phyloP scores from a whole-genome alignment of 371 early-diverging fungal genomes.

The Circinella minor region DNA sequence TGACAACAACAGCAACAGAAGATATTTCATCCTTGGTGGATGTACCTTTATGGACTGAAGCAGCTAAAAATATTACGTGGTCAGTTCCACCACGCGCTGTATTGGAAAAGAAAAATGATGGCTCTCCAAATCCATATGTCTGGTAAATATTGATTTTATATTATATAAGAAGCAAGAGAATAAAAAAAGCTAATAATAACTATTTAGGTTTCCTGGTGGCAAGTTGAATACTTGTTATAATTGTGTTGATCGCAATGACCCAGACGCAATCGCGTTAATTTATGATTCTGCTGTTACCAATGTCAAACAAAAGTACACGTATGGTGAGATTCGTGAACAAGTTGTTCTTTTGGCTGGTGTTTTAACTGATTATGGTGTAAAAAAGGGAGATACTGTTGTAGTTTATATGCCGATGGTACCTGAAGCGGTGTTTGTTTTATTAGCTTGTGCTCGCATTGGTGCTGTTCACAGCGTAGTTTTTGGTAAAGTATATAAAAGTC shows the following conservation, averaged over 20 bases:
- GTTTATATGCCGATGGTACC: conserved; percentile 94
- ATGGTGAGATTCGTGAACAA: conserved; percentile 68
- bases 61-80: conserved; percentile 47
- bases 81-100: conserved; percentile 35
- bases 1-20: conserved; percentile 3
- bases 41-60: conserved; percentile 36
- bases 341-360: conserved; percentile 81
- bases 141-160: conserved; percentile 38
- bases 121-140: conserved; percentile 38
- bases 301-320: conserved; percentile 66
- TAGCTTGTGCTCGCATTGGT: conserved; percentile 93
- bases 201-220: conserved; percentile 60
- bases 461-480: conserved; percentile 81
- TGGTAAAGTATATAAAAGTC: conserved; percentile 25
- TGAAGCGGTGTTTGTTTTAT: conserved; percentile 85
- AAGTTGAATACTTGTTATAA: conserved; percentile 92
- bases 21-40: conserved; percentile 19
- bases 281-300: conserved; percentile 78
- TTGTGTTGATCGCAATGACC: conserved; percentile 86
- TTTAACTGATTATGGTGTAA: conserved; percentile 70
- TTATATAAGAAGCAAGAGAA: no score
- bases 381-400: conserved; percentile 83
- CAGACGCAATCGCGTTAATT: conserved; percentile 71
- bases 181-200: no score
- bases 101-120: conserved; percentile 19